Base-by-base conservation (phyloP, 345 rosid species). In the Aethionema arabicum region DNA sequence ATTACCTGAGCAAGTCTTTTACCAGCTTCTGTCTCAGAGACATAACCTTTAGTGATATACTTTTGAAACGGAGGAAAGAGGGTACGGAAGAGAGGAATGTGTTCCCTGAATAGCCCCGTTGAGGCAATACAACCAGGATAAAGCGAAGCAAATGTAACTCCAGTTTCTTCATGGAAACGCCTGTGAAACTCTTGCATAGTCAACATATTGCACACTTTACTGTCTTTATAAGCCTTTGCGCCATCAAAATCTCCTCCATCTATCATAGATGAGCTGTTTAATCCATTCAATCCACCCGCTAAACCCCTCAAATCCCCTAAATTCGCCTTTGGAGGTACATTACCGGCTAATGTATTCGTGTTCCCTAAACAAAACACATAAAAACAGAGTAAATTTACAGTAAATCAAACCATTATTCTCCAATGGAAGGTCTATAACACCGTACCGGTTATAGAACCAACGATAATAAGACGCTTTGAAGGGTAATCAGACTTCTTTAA, bases 1-100 rank as follows among this genome's bases (percentile, higher is more conserved):
- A 40, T 57, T 46, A 92, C 99, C 69, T 63, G 74, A 63, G 69
- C 96, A 56, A 87, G 92, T 76, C 99, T 84, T 77, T 93, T 84
- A 45, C 99, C 97, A 0, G 99, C 69, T 64, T 93, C 97, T 0
- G 83, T 80, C 69, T 90, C 97, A 11, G 99, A 93, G 32, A 93
- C 96, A 11, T 27, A 93, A 39, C 99, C 99, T 77, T 93, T 93
- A 59, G 99, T 93, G 70, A 93, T 87, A 79, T 87, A 90, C 81
- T 90, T 93, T 69, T 93, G 99, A 81, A 93, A 93, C 2, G 97
- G 99, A 37, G 99, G 96, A 82, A 93, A 93, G 15, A 93, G 91
- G 37, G 76, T 54, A 74, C 99, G 79, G 88, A 93, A 93, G 63
- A 93, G 72, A 0, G 95, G 96, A 56, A 93, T 90, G 83, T 93